Evolutionary conservation across 805 yeast genomes (phyloP), one percentile per base, ranked within the genome.

Genomic region (Saccharomyces mikatae): DNA sequence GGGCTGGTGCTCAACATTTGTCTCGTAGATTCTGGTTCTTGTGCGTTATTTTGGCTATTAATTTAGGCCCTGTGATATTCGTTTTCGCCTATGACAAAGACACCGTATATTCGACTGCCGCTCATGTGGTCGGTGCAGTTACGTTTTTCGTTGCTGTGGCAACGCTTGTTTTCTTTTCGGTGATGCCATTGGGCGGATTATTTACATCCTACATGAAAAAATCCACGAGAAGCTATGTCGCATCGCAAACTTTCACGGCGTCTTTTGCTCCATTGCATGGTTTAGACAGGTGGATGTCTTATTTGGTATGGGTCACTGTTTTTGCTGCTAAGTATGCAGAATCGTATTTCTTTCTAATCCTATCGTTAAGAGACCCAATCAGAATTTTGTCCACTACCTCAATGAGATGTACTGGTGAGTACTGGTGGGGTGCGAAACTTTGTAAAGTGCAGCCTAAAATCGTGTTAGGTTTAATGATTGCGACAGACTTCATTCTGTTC

Each of bases 1-100:
- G 98, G 97, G 95, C 98, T 41, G 99, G 99, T 74, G 98, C 98
- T 70, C 98, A 92, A 76, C 97, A 87, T 71, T 80, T 92, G 69
- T 75, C 89, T 32, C 87, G 96, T 73, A 86, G 99, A 71, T 78
- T 94, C 65, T 67, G 83, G 75, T 86, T 91, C 67, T 74, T 92
- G 70, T 61, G 84, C 52, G 60, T 81, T 52, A 80, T 90, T 60
- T 76, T 90, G 53, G 77, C 75, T 53, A 67, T 84, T 60, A 94
- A 92, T 73, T 75, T 92, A 67, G 95, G 84, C 61, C 96, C 98
- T 32, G 82, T 89, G 29, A 82, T 88, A 52, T 94, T 88, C 69
- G 84, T 90, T 36, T 89, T 89, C 71, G 84, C 84, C 60, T 87
- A 86, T 75, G 87, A 89, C 57, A 86, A 87, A 54, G 70, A 85